These are phyloP conservation scores for Linum lewisii DNA, from an alignment of 345 rosid genomes.

Conservation along the genomic window DNA sequence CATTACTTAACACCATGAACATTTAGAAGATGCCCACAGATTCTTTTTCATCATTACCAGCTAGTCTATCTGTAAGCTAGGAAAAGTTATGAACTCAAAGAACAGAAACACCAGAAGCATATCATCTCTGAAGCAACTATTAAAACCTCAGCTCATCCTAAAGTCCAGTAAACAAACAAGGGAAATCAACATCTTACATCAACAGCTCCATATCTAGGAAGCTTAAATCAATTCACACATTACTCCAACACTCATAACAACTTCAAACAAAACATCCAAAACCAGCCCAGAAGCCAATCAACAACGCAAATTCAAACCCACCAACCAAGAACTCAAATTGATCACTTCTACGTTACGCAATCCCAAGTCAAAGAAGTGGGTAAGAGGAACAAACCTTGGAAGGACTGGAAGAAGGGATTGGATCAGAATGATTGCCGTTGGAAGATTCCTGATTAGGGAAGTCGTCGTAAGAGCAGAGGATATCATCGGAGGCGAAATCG, in stretches of 20 bases:
- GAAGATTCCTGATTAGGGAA: conserved; percentile 63
- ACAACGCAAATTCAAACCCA: too few relatives aligned
- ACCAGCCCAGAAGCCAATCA: too few relatives aligned
- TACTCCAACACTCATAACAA: too few relatives aligned
- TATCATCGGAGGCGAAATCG: conserved; percentile 92
- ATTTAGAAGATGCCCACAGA: too few relatives aligned
- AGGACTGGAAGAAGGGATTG: conserved; percentile 32
- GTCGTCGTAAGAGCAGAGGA: conserved; percentile 95
- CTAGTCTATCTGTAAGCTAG: not conserved
- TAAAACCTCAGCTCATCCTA: too few relatives aligned
- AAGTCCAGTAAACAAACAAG: too few relatives aligned
- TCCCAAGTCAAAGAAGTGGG: not conserved
- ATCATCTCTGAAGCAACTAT: not conserved
- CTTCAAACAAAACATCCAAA: too few relatives aligned
- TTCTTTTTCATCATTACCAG: not conserved
- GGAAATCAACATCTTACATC: too few relatives aligned
- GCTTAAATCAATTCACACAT: too few relatives aligned
- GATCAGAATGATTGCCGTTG: conserved; percentile 60
- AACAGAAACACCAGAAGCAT: not conserved
- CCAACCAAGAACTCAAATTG: too few relatives aligned
- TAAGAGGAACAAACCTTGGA: conserved; percentile 24
- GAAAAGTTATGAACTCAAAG: too few relatives aligned
- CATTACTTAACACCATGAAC: not conserved
- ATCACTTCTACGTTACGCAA: not conserved
- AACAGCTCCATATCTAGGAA: too few relatives aligned